A percentile compares a stretch with the other conserved stretches of the same genome.
Evolutionary conservation across 768 basidiomycete genomes (phyloP).

Genomic region (Dentipellis sp.): DNA sequence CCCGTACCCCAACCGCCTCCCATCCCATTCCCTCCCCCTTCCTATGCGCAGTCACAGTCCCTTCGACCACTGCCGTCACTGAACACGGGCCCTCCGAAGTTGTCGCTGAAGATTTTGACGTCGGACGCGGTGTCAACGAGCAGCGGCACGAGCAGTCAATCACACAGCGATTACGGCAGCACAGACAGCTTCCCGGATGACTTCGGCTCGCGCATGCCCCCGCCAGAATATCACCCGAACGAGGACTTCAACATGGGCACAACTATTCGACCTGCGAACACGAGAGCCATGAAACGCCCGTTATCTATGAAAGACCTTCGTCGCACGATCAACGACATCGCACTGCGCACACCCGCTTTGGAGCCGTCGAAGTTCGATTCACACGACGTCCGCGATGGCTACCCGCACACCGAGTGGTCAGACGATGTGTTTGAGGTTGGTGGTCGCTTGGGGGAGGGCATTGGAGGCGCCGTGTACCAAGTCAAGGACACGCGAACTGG

Average conservation of each 20-base stretch:
- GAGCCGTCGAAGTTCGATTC: too few relatives aligned
- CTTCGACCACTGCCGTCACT: not conserved
- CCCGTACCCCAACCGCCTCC: not conserved
- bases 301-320: conserved; percentile 1
- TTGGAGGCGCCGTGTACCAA: conserved; percentile 93
- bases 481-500: conserved; percentile 78
- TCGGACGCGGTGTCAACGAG: not conserved
- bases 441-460: conserved; percentile 82
- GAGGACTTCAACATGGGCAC: not conserved
- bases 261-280: not conserved
- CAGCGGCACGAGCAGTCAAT: not conserved
- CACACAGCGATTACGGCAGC: not conserved
- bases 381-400: conserved; percentile 1
- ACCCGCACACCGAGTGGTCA: conserved; percentile 37
- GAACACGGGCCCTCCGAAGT: not conserved
- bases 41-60: not conserved
- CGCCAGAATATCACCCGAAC: not conserved
- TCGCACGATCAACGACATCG: not conserved
- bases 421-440: conserved; percentile 73
- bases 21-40: not conserved
- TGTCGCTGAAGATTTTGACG: not conserved
- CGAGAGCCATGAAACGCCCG: not conserved
- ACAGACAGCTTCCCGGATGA: not conserved
- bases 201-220: not conserved
- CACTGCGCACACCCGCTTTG: not conserved